Evolutionary conservation across 345 rosid species (phyloP).

Genomic region (Arabidopsis suecica): DNA sequence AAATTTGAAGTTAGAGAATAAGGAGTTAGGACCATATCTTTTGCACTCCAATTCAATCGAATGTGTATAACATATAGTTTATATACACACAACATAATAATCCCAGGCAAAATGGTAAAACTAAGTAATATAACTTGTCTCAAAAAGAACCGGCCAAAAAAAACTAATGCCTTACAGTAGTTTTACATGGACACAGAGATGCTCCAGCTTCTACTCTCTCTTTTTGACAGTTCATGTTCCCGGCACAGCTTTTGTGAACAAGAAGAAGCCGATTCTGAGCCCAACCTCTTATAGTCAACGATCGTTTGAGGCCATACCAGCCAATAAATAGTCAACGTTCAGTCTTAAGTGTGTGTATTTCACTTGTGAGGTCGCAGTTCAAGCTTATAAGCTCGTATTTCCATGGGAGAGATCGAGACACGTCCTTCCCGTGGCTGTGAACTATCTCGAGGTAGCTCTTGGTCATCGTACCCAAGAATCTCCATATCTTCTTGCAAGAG

Average conservation of each 20-base stretch:
- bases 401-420: conserved; percentile 82
- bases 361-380: conserved; percentile 63
- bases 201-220: conserved; percentile 28
- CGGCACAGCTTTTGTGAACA: conserved; percentile 23
- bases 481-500: conserved; percentile 84
- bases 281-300: conserved; percentile 26
- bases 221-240: conserved; percentile 25
- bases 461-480: conserved; percentile 74
- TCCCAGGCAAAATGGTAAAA: conserved; percentile 23
- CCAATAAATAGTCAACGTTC: conserved; percentile 19
- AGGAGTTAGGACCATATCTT: too few relatives aligned
- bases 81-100: not conserved
- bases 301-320: conserved; percentile 30
- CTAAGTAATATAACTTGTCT: conserved; percentile 24
- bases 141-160: not conserved
- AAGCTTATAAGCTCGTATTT: conserved; percentile 92
- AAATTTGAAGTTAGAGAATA: too few relatives aligned
- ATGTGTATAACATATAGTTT: not conserved
- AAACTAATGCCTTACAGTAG: conserved; percentile 32
- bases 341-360: conserved; percentile 6
- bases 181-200: conserved; percentile 24
- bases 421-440: conserved; percentile 59
- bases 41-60: too few relatives aligned
- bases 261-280: conserved; percentile 26
- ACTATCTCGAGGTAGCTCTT: conserved; percentile 50